phyloP scores from a whole-genome alignment of 306 rosid genomes.

The Vicia faba region DNA sequence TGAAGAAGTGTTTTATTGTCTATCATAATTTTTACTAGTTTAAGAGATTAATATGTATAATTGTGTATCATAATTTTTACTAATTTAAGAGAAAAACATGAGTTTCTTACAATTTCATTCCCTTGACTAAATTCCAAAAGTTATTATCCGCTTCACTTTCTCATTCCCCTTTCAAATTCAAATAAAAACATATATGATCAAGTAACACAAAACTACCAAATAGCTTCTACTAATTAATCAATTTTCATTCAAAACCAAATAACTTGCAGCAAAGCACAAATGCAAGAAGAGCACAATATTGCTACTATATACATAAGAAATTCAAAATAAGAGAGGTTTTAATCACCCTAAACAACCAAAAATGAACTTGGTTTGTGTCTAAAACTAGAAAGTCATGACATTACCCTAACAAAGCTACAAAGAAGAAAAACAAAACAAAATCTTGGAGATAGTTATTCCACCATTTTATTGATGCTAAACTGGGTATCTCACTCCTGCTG shows the following conservation, averaged over 20 bases:
- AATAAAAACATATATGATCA: background rate
- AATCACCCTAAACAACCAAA: background rate
- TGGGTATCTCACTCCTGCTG: slow-evolving; percentile 84
- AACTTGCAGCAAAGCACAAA: slow-evolving; percentile 4
- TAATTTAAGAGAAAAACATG: background rate
- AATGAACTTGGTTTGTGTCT: slow-evolving; percentile 16
- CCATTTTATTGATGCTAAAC: slow-evolving; percentile 52
- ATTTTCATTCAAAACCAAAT: slow-evolving; percentile 26
- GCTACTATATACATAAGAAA: slow-evolving; percentile 18
- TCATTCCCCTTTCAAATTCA: background rate
- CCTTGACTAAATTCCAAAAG: background rate
- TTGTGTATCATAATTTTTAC: too few relatives aligned
- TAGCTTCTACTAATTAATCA: background rate
- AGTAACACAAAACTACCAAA: background rate
- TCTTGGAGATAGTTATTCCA: background rate
- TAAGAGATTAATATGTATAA: too few relatives aligned
- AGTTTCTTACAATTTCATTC: background rate
- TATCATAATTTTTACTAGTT: too few relatives aligned
- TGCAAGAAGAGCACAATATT: slow-evolving; percentile 3
- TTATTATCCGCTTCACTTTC: background rate
- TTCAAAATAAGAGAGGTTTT: slow-evolving; percentile 15
- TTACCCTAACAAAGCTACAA: background rate
- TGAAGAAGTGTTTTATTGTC: too few relatives aligned
- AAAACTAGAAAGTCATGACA: background rate
- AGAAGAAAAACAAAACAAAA: background rate